phyloP scores from a whole-genome alignment of 2,329 filamentous ascomycete genomes.

The Aureobasidium pullulans region DNA sequence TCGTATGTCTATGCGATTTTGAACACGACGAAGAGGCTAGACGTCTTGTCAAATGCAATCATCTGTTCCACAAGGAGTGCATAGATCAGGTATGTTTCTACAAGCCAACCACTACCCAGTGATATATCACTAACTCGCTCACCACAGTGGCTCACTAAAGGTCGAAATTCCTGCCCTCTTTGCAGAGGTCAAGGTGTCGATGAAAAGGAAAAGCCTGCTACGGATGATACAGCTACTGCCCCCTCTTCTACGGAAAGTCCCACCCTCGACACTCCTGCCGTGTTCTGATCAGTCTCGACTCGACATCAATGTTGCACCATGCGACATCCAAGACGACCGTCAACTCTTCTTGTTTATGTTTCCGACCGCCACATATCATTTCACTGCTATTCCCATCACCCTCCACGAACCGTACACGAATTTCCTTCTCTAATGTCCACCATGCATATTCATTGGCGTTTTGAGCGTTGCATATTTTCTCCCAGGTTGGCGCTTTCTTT shows the following conservation, averaged over 20 bases:
- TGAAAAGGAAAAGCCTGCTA: constrained; percentile 32
- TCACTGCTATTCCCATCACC: neutral
- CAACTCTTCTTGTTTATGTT: constrained; percentile 1
- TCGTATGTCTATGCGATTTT: constrained; percentile 62
- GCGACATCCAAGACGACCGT: neutral
- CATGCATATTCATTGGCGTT: constrained; percentile 8
- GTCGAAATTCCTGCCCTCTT: constrained; percentile 56
- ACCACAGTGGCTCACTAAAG: constrained; percentile 58
- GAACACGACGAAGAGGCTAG: constrained; percentile 54
- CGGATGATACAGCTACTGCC: constrained; percentile 7
- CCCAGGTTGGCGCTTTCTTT: neutral
- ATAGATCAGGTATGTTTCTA: constrained; percentile 55
- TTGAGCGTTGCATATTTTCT: constrained; percentile 1
- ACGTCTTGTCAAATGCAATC: constrained; percentile 55
- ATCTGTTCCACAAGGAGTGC: constrained; percentile 61
- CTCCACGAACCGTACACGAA: neutral
- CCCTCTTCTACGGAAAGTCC: neutral
- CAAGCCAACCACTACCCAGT: neutral
- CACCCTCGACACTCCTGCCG: constrained; percentile 1
- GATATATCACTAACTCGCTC: constrained; percentile 24
- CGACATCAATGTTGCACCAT: neutral
- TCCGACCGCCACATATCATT: neutral
- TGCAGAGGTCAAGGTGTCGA: constrained; percentile 54
- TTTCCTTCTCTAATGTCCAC: constrained; percentile 10
- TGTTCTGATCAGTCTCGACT: neutral